Percentiles rank a stretch among this genome's conserved stretches.
Conservation (phyloP, 176 grass and related monocot species). For the Aegilops longissima region DNA sequence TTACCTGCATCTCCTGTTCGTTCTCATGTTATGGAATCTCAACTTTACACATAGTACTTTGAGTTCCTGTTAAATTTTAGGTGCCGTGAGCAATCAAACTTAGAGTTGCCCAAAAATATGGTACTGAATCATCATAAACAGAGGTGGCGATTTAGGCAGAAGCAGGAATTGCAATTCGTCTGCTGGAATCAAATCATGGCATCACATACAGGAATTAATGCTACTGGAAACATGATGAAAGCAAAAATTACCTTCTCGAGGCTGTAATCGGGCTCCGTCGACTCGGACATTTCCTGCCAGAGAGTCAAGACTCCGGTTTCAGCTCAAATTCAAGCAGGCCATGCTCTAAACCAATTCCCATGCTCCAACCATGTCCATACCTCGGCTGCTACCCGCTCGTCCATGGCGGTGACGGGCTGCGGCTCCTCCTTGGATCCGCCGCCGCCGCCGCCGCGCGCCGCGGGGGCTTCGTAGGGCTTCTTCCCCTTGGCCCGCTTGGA, state of each 20-base stretch:
- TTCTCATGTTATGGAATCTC: constrained; percentile 55
- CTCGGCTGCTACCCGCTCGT: constrained; percentile 58
- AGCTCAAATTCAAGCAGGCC: constrained; percentile 12
- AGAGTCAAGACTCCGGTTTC: background rate
- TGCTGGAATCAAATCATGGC: too few relatives aligned
- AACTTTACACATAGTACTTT: constrained; percentile 89
- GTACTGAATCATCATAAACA: background rate
- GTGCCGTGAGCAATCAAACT: background rate
- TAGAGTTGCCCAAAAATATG: background rate
- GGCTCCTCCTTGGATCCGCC: background rate
- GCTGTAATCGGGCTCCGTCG: constrained; percentile 57
- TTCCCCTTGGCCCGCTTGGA: constrained; percentile 36
- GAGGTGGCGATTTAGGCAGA: background rate
- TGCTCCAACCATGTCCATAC: constrained; percentile 17
- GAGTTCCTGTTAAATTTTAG: constrained; percentile 54
- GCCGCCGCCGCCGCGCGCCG: background rate
- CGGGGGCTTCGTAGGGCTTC: constrained; percentile 12
- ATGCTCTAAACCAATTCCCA: background rate
- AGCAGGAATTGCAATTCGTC: background rate
- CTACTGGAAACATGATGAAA: background rate
- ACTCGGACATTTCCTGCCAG: constrained; percentile 57
- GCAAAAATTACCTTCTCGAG: constrained; percentile 58
- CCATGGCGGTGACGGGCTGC: constrained; percentile 38
- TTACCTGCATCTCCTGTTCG: constrained; percentile 75
- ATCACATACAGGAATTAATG: too few relatives aligned